Evolutionary conservation across 345 rosid genomes (phyloP), one percentile per base, ranked within the genome.

Genomic region (Barbarea vulgaris): DNA sequence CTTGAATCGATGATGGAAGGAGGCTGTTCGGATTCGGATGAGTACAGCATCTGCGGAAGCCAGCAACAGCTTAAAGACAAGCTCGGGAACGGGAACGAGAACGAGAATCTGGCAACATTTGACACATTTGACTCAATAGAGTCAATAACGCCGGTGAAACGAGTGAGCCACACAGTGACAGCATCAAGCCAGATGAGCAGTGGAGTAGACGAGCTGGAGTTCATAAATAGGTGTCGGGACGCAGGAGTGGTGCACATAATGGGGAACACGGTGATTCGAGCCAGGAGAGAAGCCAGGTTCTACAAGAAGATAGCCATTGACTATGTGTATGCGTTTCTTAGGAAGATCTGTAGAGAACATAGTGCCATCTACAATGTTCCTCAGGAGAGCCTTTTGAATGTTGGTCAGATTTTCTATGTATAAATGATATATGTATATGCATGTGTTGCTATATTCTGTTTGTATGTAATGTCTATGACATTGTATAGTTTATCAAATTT

Each of bases 1-100:
- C 90, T 91, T 5, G 94, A 91, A 64, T 77, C 84, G 7, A 80
- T 91, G 88, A 91, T 88, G 97, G 92, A 88, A 75, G 87, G 85
- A 72, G 87, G 86, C 52, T 68, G 71, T 54, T 86, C 92, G 2
- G 98, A 93, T 77, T 88, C 93, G 0, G 97, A 93, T 17, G 96
- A 90, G 6, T 87, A 83, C 59, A 87, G 90, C 53, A 21, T 80
- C 14, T 83, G 77, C 19, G 84, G 85, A 76, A 86, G 86, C 25
- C 80, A 77, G 75, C 77, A 8, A 42, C 82, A 87, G 4, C 64
- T 56, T 15, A 70, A 69, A 61, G 83, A 75, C 8, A 55, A 56
- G n/a, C 69, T 67, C 4, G 79, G 80, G 19, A 51, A 44, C 13
- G 60, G 80, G 25, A 46, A 53, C 10, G 72, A 50, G 67, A 76